Evolutionary conservation across 75 land plant species (phyloP).

Genomic region (Isoetes taiwanensis): DNA sequence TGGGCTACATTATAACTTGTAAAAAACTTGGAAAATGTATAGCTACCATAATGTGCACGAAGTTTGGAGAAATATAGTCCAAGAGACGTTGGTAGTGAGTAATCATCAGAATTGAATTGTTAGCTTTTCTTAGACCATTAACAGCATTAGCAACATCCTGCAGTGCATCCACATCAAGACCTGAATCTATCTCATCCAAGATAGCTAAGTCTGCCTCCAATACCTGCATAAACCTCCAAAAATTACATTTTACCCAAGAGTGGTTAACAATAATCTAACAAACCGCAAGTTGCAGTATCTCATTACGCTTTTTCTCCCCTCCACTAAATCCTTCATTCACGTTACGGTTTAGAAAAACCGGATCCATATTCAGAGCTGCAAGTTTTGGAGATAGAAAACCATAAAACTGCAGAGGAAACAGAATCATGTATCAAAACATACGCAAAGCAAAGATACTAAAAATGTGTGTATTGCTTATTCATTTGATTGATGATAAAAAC

Average conservation of each 20-base stretch:
- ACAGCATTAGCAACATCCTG: constrained; percentile 82
- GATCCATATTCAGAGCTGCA: constrained; percentile 68
- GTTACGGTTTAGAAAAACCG: constrained; percentile 73
- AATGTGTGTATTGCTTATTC: neutral
- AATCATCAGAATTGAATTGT: constrained; percentile 81
- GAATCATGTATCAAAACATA: neutral
- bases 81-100: constrained; percentile 78
- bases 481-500: constrained; percentile 7
- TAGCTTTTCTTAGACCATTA: constrained; percentile 50
- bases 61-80: constrained; percentile 62
- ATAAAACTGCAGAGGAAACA: constrained; percentile 53
- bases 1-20: neutral
- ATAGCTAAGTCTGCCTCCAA: constrained; percentile 88
- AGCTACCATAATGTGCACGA: constrained; percentile 83
- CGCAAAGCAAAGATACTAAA: neutral
- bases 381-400: constrained; percentile 52
- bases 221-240: constrained; percentile 41
- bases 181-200: constrained; percentile 93
- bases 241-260: neutral
- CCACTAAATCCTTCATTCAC: constrained; percentile 99
- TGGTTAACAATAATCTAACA: neutral
- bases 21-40: neutral
- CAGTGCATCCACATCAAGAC: constrained; percentile 92
- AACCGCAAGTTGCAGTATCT: constrained; percentile 92
- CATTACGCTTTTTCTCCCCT: constrained; percentile 95